These are phyloP conservation scores for Cornus florida DNA, from an alignment of 148 eudicot genomes.

Conservation along the genomic window DNA sequence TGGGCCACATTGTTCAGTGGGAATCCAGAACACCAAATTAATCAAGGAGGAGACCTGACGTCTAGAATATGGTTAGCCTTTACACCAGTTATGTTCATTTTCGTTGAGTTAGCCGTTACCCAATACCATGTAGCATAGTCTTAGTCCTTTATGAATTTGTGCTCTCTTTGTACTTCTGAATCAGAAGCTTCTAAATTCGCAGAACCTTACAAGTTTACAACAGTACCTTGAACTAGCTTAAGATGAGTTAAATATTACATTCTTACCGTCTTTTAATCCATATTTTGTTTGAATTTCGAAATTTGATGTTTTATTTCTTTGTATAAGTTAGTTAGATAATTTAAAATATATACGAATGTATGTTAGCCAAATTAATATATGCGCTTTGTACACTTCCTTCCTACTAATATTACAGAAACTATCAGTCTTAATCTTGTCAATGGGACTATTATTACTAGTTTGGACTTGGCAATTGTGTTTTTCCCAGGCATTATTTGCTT, in stretches of 20 bases:
- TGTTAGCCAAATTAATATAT: not conserved
- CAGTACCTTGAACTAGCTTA: not conserved
- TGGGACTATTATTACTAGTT: not conserved
- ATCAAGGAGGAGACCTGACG: slow-evolving; percentile 53
- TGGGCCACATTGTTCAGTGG: slow-evolving; percentile 87
- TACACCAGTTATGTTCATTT: slow-evolving; percentile 4
- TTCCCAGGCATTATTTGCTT: slow-evolving; percentile 1
- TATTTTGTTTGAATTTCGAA: slow-evolving; percentile 1
- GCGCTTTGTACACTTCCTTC: not conserved
- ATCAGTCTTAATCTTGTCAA: not conserved
- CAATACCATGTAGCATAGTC: not conserved
- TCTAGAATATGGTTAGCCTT: slow-evolving; percentile 62
- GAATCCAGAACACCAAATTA: slow-evolving; percentile 50
- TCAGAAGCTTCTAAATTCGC: too few relatives aligned
- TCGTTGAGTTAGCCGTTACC: not conserved
- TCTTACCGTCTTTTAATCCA: not conserved
- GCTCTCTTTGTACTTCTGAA: not conserved
- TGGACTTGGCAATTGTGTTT: not conserved
- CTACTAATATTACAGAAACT: not conserved
- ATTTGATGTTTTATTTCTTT: not conserved
- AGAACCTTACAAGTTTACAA: too few relatives aligned
- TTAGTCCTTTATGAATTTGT: not conserved
- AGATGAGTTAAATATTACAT: not conserved
- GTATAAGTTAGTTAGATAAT: not conserved
- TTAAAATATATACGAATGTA: not conserved